These are phyloP conservation scores for Aspergillus ellipticus DNA, from an alignment of 495 filamentous ascomycete species.

Conservation along the genomic window DNA sequence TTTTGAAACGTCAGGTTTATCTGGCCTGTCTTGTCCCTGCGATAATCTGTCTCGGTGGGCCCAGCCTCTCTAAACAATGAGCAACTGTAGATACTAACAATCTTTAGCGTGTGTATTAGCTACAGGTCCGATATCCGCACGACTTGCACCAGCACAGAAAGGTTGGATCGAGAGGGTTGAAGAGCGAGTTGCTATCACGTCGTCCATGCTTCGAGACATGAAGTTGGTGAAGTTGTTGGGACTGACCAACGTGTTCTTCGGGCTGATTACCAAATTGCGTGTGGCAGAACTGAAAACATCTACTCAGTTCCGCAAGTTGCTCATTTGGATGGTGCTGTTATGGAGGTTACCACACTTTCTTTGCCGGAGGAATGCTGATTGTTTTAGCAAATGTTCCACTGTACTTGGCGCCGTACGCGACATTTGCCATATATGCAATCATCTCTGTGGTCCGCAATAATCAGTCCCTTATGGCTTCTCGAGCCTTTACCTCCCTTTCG, in stretches of 20 bases:
- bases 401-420: constrained; percentile 31
- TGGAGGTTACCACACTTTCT: not conserved
- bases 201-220: constrained; percentile 36
- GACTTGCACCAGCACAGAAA: not conserved
- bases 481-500: constrained; percentile 35
- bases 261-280: not conserved
- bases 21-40: not conserved
- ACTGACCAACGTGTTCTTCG: constrained; percentile 16
- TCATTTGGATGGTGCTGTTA: not conserved
- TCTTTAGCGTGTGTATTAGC: not conserved
- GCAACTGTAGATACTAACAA: not conserved
- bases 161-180: constrained; percentile 37
- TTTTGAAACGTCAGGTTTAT: not conserved
- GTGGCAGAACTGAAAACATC: not conserved
- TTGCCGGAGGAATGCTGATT: not conserved
- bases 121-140: not conserved
- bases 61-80: no score
- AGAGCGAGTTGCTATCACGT: constrained; percentile 27
- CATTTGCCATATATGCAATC: constrained; percentile 40
- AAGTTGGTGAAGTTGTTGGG: constrained; percentile 45
- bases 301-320: not conserved
- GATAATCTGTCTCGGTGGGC: not conserved
- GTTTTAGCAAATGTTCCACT: not conserved
- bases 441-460: constrained; percentile 35
- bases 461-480: constrained; percentile 36